phyloP scores from a whole-genome alignment of 2,329 filamentous ascomycete species.

The Calonectria fujianensis region DNA sequence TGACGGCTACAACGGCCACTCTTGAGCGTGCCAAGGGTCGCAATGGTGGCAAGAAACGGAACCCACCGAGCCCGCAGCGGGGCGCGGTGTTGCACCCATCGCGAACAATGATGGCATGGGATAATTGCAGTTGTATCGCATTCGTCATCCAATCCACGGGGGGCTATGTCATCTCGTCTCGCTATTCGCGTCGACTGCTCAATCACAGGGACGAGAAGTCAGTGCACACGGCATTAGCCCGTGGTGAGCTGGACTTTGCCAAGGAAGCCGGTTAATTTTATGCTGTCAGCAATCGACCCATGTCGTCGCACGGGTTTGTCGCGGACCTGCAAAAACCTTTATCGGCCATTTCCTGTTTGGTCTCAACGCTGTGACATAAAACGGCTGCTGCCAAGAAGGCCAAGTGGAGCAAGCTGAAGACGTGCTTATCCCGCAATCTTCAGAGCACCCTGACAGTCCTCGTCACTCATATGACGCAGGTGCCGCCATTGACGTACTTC shows the following conservation, averaged over 20 bases:
- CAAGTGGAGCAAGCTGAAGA: neutral
- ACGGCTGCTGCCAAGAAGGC: neutral
- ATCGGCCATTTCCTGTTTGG: slow-evolving; percentile 11
- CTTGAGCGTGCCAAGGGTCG: neutral
- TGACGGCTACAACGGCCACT: slow-evolving; percentile 6
- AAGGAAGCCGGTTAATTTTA: neutral
- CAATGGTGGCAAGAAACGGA: neutral
- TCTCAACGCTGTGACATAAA: neutral
- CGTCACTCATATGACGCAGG: neutral
- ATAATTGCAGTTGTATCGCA: neutral
- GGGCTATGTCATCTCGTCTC: neutral
- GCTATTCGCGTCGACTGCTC: neutral
- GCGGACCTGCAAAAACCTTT: neutral
- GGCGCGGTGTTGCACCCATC: neutral
- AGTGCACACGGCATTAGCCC: neutral
- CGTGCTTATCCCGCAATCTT: neutral
- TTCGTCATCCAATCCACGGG: neutral
- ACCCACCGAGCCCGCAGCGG: neutral
- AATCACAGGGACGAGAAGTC: neutral
- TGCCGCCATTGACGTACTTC: neutral
- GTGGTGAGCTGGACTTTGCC: neutral
- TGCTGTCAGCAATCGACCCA: neutral
- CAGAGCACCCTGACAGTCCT: neutral
- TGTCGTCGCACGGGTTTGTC: neutral
- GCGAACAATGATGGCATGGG: neutral